Evolutionary conservation across 2,329 filamentous ascomycete species (phyloP).

Genomic region (Neofusicoccum laricinum): DNA sequence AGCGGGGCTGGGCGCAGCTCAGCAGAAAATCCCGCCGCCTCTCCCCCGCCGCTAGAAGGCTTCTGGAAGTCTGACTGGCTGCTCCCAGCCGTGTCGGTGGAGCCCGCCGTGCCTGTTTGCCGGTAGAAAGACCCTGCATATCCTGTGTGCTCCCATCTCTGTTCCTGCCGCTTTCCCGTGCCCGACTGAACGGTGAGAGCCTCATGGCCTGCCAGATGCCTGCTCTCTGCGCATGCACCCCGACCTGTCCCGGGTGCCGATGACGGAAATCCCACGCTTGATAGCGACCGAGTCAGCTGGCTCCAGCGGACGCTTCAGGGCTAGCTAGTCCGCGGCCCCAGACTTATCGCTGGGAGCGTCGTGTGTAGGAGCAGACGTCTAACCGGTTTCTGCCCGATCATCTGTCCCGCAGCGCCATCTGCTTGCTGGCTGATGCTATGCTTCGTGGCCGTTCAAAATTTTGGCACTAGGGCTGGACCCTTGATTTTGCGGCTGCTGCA

Average conservation of each 20-base stretch:
- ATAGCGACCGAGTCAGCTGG: slow-evolving; percentile 5
- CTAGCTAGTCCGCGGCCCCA: not conserved
- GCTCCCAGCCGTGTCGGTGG: not conserved
- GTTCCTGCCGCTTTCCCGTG: not conserved
- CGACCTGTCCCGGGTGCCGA: not conserved
- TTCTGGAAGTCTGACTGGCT: slow-evolving; percentile 12
- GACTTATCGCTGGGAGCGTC: not conserved
- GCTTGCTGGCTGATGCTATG: not conserved
- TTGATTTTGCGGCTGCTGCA: not conserved
- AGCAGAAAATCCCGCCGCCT: not conserved
- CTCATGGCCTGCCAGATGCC: not conserved
- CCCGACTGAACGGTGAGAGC: not conserved
- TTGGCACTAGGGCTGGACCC: not conserved
- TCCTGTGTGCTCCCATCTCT: not conserved
- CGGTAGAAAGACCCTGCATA: slow-evolving; percentile 5
- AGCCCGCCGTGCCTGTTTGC: not conserved
- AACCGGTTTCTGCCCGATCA: slow-evolving; percentile 2
- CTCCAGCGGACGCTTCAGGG: not conserved
- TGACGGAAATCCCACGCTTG: not conserved
- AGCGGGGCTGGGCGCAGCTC: not conserved
- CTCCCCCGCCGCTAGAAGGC: not conserved
- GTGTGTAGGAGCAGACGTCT: not conserved
- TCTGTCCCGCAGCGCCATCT: not conserved
- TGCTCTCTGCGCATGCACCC: not conserved
- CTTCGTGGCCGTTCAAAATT: not conserved